Conservation (phyloP, 108 stramenopile species). For the Pseudonitzschia delicatissima region DNA sequence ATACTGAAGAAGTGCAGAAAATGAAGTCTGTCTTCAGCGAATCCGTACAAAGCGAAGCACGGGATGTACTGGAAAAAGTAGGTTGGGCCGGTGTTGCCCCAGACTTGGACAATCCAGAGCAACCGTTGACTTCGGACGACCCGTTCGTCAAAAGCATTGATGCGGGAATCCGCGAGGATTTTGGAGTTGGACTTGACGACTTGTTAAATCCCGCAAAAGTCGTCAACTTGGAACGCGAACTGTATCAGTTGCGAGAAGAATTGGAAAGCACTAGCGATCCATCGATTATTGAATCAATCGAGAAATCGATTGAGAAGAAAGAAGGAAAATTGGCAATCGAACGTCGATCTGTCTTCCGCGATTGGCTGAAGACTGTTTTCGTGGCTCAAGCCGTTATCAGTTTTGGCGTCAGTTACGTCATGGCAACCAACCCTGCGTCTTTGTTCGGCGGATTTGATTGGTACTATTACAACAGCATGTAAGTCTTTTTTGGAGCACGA, state of each 20-base stretch:
- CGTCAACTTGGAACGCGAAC: conserved; percentile 88
- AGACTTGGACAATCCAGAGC: conserved; percentile 26
- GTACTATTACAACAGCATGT: conserved; percentile 56
- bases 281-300: conserved; percentile 38
- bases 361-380: conserved; percentile 95
- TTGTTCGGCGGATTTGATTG: conserved; percentile 75
- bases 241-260: conserved; percentile 69
- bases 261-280: conserved; percentile 50
- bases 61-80: conserved; percentile 58
- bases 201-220: conserved; percentile 91
- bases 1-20: not conserved
- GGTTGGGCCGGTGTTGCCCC: conserved; percentile 57
- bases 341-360: conserved; percentile 90
- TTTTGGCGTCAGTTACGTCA: conserved; percentile 76
- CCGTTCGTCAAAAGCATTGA: conserved; percentile 77
- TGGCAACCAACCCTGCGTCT: conserved; percentile 75
- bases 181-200: conserved; percentile 76
- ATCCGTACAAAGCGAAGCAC: conserved; percentile 56
- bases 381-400: conserved; percentile 87
- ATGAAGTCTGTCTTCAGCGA: conserved; percentile 21
- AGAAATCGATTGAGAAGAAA: conserved; percentile 81
- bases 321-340: conserved; percentile 77
- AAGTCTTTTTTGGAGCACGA: too few species aligned
- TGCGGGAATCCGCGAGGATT: conserved; percentile 61
- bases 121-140: conserved; percentile 71